Base-by-base conservation (phyloP, 106 monocot genomes). In the Dendrobium nobile region DNA sequence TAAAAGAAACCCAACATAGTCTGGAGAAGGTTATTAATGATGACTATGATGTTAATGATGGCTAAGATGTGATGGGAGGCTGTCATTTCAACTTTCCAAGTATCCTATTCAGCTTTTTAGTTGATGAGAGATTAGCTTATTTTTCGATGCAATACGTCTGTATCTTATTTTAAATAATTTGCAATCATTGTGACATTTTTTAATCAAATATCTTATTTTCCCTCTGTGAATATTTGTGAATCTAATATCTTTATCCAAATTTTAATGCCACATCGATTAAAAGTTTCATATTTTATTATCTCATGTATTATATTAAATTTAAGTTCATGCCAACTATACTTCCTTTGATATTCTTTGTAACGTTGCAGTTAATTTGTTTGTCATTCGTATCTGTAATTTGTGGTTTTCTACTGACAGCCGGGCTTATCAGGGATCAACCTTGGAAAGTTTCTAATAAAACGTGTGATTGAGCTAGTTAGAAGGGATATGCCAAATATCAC, bases 401-500 rank as follows among this genome's bases (percentile, higher is more conserved):
- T 24, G 51, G 51, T 26, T 65, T 65, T 22, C 9, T 65, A 24
- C 42, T 84, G 33, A 41, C 88, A 95, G 95, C 82, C 90, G 84
- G 95, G 95, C 79, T 86, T 95, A 86, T 85, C 95, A 83, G 90
- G 95, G 81, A 89, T 95, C 55, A 95, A 95, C 88, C 90, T 95
- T 54, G 92, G 95, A 47, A 95, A 89, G 77, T 95, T 95, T 87
- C 86, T 95, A 44, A 90, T 95, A 64, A 95, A 95, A 78, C 92
- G 95, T 20, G 92, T 95, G 73, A 75, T 95, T 77, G 81, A 92
- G 73, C 87, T 95, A 79, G 51, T 95, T 58, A 85, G 83, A 81
- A 88, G 83, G 87, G 95, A 95, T 15, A 88, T 92, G 92, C 87
- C 92, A 78, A 80, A 81, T 84, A 78, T 92, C 41, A 67, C 67